Evolutionary conservation across 352 stramenopile species (phyloP), one percentile per base, ranked within the genome.

Genomic region (Globisporangium barbulae): DNA sequence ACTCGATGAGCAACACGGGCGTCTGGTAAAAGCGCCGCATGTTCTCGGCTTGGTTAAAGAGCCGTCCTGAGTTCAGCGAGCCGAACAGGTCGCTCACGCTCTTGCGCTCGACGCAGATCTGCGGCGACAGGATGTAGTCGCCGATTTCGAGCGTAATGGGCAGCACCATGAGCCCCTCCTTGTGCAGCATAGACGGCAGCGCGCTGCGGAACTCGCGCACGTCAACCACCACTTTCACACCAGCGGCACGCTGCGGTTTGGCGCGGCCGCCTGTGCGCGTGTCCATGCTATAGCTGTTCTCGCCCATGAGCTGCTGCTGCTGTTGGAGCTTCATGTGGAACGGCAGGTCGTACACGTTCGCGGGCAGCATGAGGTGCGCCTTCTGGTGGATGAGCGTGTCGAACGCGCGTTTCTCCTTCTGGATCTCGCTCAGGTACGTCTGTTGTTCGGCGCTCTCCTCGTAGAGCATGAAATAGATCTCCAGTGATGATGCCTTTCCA

Each of bases 41-140:
- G 70, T 76, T 91, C 63, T 93, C 84, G 0, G 83, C 81, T 76
- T 99, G 97, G 57, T 96, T 98, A 69, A 97, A 99, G 28, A 99
- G 81, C 58, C 97, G 75, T 5, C 97, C 97, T 39, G 89, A 98
- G 48, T 93, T 93, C 68, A 99, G 92, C 39, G 91, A 98, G 21
- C 95, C 89, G 68, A 98, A 98, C n/a, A 99, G 81, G 75, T 99
- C 97, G 64, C 83, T 91, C 47, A 95, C 81, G 64, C 78, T 94
- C 70, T 99, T 99, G 42, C 97, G 81, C 75, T 99, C 97, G 2
- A 99, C 84, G 68, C 95, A 99, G 64, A 99, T 97, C 22, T 98
- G 89, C 44, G 97, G 97, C 52, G 96, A 98, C 42, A 99, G 74
- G 8, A 99, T 96, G 73, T 98, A 99, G 75, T 99, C 97, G 6